Evolutionary conservation across 176 grass and related monocot species (phyloP).

Genomic region (Lolium perenne): DNA sequence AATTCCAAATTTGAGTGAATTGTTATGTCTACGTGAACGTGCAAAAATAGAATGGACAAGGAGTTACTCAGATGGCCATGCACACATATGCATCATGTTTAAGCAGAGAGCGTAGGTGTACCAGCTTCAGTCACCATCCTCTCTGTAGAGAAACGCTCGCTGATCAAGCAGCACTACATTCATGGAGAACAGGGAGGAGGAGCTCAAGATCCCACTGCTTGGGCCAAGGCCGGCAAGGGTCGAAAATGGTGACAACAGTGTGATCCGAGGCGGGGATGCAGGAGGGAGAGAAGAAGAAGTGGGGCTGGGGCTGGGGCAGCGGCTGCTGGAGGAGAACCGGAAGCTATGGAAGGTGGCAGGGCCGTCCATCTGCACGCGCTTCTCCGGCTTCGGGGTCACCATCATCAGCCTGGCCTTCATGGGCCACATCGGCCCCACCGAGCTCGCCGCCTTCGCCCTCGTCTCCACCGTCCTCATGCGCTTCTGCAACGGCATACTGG

Average conservation of each 20-base stretch:
- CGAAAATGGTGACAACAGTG: background rate
- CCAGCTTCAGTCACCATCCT: too few relatives aligned
- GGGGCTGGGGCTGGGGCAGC: background rate
- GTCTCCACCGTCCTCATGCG: conserved; percentile 91
- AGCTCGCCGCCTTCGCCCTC: conserved; percentile 83
- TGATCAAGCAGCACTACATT: background rate
- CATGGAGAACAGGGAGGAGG: conserved; percentile 13
- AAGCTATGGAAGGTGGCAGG: conserved; percentile 86
- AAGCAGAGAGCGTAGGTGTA: too few relatives aligned
- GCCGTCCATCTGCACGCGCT: conserved; percentile 78
- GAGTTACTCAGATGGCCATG: background rate
- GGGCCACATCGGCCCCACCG: conserved; percentile 76
- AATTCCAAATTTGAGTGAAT: background rate
- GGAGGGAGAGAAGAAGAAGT: background rate
- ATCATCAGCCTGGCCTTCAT: conserved; percentile 94
- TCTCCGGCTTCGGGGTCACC: conserved; percentile 81
- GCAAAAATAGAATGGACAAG: background rate
- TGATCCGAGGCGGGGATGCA: background rate
- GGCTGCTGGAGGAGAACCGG: conserved; percentile 73
- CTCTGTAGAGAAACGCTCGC: background rate
- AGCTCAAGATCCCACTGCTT: background rate
- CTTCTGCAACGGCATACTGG: conserved; percentile 81
- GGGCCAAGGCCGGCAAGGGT: background rate
- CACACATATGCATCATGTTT: too few relatives aligned
- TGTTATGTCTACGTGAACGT: background rate